These are phyloP conservation scores for Vickermania ingenoplastis DNA, from an alignment of 208 protist species.

Conservation along the genomic window DNA sequence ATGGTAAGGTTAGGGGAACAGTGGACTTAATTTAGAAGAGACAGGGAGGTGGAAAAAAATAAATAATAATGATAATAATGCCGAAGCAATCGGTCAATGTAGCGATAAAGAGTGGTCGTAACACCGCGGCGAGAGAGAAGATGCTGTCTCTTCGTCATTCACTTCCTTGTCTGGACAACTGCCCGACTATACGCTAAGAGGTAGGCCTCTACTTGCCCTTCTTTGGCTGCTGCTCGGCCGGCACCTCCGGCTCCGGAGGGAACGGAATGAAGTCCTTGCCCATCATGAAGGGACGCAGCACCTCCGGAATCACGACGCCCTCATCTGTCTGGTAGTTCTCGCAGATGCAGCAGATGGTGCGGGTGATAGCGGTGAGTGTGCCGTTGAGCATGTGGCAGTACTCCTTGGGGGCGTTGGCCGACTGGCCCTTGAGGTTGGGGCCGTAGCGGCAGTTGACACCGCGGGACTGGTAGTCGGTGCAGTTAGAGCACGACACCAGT, in stretches of 20 bases:
- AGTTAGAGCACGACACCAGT: constrained; percentile 99
- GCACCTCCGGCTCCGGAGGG: constrained; percentile 11
- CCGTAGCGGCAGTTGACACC: constrained; percentile 86
- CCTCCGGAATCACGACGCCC: constrained; percentile 89
- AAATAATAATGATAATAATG: too few species aligned
- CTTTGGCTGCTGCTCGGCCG: constrained; percentile 4
- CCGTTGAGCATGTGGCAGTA: constrained; percentile 99
- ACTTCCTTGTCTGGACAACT: too few species aligned
- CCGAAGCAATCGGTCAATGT: too few species aligned
- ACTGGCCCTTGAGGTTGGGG: constrained; percentile 60
- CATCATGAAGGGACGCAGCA: constrained; percentile 88
- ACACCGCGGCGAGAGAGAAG: too few species aligned
- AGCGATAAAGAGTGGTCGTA: too few species aligned
- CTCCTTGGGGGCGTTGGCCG: constrained; percentile 83
- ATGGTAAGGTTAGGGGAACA: too few species aligned
- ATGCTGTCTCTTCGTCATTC: too few species aligned
- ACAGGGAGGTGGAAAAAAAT: too few species aligned
- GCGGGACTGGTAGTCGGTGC: constrained; percentile 99
- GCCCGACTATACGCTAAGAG: too few species aligned
- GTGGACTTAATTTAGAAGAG: too few species aligned
- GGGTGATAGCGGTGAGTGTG: constrained; percentile 96
- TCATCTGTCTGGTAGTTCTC: constrained; percentile 99
- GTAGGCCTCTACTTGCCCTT: constrained; percentile 28
- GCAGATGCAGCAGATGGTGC: constrained; percentile 99
- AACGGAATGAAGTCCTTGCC: constrained; percentile 73